Conservation (phyloP, 352 stramenopile genomes). For the Pythium guiyangense region DNA sequence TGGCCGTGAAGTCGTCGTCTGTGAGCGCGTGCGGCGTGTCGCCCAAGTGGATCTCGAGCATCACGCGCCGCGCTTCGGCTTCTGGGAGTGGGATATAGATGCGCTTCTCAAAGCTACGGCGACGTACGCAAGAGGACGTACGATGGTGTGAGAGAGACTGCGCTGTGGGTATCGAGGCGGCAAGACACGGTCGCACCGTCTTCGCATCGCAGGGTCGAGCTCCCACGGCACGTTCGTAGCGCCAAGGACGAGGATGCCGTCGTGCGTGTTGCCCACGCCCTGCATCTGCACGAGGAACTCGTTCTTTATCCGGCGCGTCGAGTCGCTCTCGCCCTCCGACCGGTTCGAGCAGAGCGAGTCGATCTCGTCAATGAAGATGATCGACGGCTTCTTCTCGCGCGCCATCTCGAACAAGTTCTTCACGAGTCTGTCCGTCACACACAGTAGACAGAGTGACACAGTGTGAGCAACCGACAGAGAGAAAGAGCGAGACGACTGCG, state of each 20-base stretch:
- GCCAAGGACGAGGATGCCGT: conserved; percentile 93
- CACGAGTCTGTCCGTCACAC: conserved; percentile 76
- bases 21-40: conserved; percentile 94
- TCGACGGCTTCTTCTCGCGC: conserved; percentile 89
- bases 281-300: conserved; percentile 99
- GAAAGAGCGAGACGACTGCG: background rate
- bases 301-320: conserved; percentile 95
- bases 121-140: background rate
- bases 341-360: conserved; percentile 93
- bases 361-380: conserved; percentile 98
- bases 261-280: conserved; percentile 89
- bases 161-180: background rate
- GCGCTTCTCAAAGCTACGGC: conserved; percentile 94
- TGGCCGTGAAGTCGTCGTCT: conserved; percentile 91
- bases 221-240: conserved; percentile 99
- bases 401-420: conserved; percentile 99
- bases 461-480: background rate
- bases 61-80: conserved; percentile 84
- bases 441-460: conserved; percentile 1
- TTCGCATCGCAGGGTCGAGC: conserved; percentile 94
- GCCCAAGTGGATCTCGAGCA: conserved; percentile 97
- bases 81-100: conserved; percentile 99
- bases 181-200: conserved; percentile 56
- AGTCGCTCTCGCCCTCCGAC: conserved; percentile 94
- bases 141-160: conserved; percentile 12